Percentiles rank a stretch among this genome's conserved stretches.
These are phyloP conservation scores for Dactylellina cionopaga DNA, from an alignment of 2,329 filamentous ascomycete species.

Conservation along the genomic window DNA sequence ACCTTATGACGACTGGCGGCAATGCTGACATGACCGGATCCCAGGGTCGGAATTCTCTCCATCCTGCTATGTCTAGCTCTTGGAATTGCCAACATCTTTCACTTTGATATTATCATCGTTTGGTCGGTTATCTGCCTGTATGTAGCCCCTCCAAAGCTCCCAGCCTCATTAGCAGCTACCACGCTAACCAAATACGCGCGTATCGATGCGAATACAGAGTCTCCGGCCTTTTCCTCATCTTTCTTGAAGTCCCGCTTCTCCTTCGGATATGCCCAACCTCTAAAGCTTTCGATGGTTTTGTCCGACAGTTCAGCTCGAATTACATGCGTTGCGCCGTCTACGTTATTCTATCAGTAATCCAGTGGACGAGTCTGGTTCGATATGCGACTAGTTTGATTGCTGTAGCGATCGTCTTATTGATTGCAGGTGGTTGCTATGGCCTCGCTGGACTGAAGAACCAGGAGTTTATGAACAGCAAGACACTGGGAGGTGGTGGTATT, in stretches of 20 bases:
- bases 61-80: conserved; percentile 77
- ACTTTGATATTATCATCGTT: conserved; percentile 63
- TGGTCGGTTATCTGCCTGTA: conserved; percentile 67
- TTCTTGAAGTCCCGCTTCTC: conserved; percentile 90
- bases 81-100: conserved; percentile 75
- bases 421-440: conserved; percentile 83
- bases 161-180: background rate
- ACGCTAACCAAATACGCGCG: conserved; percentile 24
- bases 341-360: conserved; percentile 78
- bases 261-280: conserved; percentile 98
- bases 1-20: conserved; percentile 10
- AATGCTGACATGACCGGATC: conserved; percentile 26
- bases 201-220: conserved; percentile 63
- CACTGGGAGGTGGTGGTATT: conserved; percentile 88
- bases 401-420: conserved; percentile 79
- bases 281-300: conserved; percentile 83
- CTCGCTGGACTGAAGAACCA: conserved; percentile 83
- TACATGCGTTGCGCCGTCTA: conserved; percentile 96
- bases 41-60: conserved; percentile 74
- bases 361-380: conserved; percentile 81
- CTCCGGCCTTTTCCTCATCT: conserved; percentile 78
- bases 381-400: conserved; percentile 79
- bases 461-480: conserved; percentile 92
- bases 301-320: conserved; percentile 93
- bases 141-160: conserved; percentile 57